Evolutionary conservation across 208 protist genomes (phyloP).

Genomic region (Crithidia brevicula): DNA sequence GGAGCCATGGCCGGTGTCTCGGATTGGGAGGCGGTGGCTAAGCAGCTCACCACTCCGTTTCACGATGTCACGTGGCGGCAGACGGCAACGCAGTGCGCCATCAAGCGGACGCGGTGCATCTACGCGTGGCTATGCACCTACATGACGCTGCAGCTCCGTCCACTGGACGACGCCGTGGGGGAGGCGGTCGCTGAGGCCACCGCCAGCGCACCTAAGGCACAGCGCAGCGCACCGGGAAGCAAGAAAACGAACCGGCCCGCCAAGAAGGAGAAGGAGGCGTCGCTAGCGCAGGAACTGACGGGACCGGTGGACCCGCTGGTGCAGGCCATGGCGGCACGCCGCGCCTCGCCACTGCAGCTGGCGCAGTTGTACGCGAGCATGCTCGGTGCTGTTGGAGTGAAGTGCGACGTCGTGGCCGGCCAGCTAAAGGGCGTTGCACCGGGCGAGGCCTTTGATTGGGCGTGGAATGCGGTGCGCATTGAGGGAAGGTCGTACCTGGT

Average conservation of each 20-base stretch:
- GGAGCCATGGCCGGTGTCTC: slow-evolving; percentile 19
- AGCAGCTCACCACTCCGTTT: slow-evolving; percentile 50
- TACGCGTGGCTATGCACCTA: slow-evolving; percentile 77
- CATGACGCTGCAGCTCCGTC: slow-evolving; percentile 34
- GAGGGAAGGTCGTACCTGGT: slow-evolving; percentile 58
- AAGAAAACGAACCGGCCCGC: not conserved
- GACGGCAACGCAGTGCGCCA: slow-evolving; percentile 48
- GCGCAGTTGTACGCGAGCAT: slow-evolving; percentile 70
- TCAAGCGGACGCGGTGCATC: slow-evolving; percentile 63
- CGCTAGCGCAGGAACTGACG: slow-evolving; percentile 14
- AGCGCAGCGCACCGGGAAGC: slow-evolving; percentile 11
- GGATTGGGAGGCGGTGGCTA: slow-evolving; percentile 27
- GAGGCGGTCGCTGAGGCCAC: slow-evolving; percentile 6
- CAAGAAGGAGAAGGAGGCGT: slow-evolving; percentile 17
- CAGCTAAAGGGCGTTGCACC: slow-evolving; percentile 52
- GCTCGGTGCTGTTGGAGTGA: slow-evolving; percentile 46
- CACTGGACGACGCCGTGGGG: slow-evolving; percentile 4
- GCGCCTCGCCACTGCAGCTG: slow-evolving; percentile 38
- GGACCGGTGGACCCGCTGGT: slow-evolving; percentile 39
- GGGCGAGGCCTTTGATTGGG: slow-evolving; percentile 66
- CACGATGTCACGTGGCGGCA: slow-evolving; percentile 66
- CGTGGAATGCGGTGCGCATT: slow-evolving; percentile 75
- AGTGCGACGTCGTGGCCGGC: slow-evolving; percentile 59
- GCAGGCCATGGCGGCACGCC: slow-evolving; percentile 45
- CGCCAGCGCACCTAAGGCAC: not conserved